A percentile compares a stretch with the other conserved stretches of the same genome.
Evolutionary conservation across 768 basidiomycete genomes (phyloP).

Genomic region (Amanita molliuscula): DNA sequence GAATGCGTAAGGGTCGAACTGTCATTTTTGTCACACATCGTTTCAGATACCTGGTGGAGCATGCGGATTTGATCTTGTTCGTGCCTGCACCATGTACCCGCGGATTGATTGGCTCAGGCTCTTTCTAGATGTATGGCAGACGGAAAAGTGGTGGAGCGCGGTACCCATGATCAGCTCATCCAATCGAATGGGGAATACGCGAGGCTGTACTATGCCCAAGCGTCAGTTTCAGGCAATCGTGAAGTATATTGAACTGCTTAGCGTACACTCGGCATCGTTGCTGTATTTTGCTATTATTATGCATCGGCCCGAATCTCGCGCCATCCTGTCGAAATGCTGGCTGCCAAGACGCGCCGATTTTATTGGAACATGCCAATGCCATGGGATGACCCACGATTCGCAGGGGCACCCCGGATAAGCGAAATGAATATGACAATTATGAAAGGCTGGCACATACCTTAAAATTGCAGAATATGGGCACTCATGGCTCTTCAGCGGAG

Average conservation of each 20-base stretch:
- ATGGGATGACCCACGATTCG: no score
- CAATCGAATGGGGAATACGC: conserved; percentile 26
- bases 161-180: conserved; percentile 30
- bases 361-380: no score
- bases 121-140: conserved; percentile 33
- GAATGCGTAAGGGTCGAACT: conserved; percentile 34
- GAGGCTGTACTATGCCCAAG: conserved; percentile 30
- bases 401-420: no score
- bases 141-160: conserved; percentile 28
- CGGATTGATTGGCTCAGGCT: neutral
- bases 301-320: no score
- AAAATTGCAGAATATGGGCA: no score
- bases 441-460: no score
- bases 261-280: no score
- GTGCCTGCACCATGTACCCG: conserved; percentile 12
- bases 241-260: neutral
- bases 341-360: no score
- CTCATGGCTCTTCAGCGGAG: no score
- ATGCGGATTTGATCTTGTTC: conserved; percentile 44
- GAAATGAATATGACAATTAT: no score
- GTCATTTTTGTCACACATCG: conserved; percentile 49
- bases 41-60: conserved; percentile 36
- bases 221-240: conserved; percentile 10
- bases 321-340: no score
- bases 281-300: no score